These are phyloP conservation scores for Cryphonectria carpinicola DNA, from an alignment of 2,329 filamentous ascomycete species.

Conservation along the genomic window DNA sequence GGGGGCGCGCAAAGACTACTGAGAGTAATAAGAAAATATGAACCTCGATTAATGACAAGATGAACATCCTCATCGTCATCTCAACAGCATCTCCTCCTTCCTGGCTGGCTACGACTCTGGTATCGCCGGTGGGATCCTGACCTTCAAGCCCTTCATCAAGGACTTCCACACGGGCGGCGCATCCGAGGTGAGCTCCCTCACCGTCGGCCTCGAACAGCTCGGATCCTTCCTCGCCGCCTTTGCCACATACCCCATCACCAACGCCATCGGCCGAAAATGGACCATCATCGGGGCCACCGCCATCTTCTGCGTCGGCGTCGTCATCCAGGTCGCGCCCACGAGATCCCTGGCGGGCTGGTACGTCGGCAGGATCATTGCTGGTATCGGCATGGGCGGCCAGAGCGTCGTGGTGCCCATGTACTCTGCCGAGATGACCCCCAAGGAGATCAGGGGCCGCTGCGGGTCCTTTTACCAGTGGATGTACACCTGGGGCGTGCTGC, in stretches of 20 bases:
- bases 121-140: slow-evolving; percentile 47
- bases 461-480: slow-evolving; percentile 22
- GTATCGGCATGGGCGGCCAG: slow-evolving; percentile 20
- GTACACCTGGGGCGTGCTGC: slow-evolving; percentile 22
- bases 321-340: slow-evolving; percentile 45
- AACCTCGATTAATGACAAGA: neutral
- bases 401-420: slow-evolving; percentile 22
- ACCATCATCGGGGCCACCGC: slow-evolving; percentile 44
- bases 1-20: no score
- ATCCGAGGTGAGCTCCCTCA: slow-evolving; percentile 38
- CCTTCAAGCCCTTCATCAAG: slow-evolving; percentile 42
- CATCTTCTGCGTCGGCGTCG: slow-evolving; percentile 50
- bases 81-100: slow-evolving; percentile 41
- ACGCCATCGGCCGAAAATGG: slow-evolving; percentile 44
- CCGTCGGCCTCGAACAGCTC: slow-evolving; percentile 46
- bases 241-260: slow-evolving; percentile 48
- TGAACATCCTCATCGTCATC: neutral
- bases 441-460: slow-evolving; percentile 32
- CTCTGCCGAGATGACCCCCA: slow-evolving; percentile 41
- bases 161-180: slow-evolving; percentile 43
- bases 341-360: slow-evolving; percentile 17
- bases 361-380: slow-evolving; percentile 18
- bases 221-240: slow-evolving; percentile 49
- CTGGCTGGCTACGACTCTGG: slow-evolving; percentile 49
- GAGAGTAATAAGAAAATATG: neutral